Conservation (phyloP, 1,284 basidiomycete genomes). For the Pyrrhoderma noxium region DNA sequence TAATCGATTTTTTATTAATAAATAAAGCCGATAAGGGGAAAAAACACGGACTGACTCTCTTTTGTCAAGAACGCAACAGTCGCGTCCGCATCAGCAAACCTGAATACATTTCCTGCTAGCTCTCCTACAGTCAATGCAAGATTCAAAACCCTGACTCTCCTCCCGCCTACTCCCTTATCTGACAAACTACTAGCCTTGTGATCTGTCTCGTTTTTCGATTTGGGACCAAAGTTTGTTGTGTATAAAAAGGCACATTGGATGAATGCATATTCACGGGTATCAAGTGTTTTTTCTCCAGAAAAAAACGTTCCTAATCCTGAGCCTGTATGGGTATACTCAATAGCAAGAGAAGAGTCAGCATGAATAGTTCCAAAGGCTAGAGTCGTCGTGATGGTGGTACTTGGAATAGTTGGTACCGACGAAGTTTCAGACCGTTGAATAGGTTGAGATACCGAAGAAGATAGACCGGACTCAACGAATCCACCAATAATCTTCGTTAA, state of each 20-base stretch:
- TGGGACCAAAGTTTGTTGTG: slow-evolving; percentile 45
- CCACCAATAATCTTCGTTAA: slow-evolving; percentile 73
- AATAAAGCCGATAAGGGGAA: too few species aligned
- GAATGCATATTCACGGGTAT: slow-evolving; percentile 72
- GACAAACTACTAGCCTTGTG: too few species aligned
- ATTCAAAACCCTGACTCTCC: slow-evolving; percentile 85
- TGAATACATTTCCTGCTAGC: slow-evolving; percentile 88
- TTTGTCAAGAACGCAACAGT: slow-evolving; percentile 72
- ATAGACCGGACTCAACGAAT: slow-evolving; percentile 35
- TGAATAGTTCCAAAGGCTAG: slow-evolving; percentile 72
- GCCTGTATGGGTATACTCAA: slow-evolving; percentile 57
- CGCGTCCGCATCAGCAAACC: slow-evolving; percentile 88
- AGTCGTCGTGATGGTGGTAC: neutral
- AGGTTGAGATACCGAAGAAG: too few species aligned
- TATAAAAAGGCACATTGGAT: slow-evolving; percentile 92
- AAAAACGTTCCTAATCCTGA: neutral
- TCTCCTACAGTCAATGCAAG: slow-evolving; percentile 76
- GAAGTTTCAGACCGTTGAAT: too few species aligned
- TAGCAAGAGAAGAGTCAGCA: slow-evolving; percentile 74
- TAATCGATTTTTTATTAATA: too few species aligned
- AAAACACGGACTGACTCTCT: slow-evolving; percentile 50
- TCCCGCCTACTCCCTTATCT: slow-evolving; percentile 46
- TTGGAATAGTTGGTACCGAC: neutral
- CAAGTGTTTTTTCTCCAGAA: slow-evolving; percentile 35
- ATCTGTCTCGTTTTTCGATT: too few species aligned